Evolutionary conservation across 2,329 filamentous ascomycete species (phyloP), one percentile per base, ranked within the genome.

Genomic region (Ascochyta koolunga): DNA sequence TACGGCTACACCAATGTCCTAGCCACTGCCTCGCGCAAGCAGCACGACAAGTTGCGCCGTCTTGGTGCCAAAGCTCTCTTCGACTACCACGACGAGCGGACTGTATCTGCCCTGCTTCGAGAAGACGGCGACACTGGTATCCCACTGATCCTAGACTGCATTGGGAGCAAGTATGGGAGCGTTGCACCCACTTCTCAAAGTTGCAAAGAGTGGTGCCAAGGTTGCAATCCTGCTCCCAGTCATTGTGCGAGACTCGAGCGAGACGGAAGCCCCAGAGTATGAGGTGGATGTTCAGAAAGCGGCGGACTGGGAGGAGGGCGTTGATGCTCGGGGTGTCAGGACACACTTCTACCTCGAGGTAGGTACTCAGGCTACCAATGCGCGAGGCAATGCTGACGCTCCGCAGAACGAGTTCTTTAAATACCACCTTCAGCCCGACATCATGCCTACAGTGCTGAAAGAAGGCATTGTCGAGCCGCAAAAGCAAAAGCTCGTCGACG

Each of bases 221-320:
- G 82, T 88, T 0, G 86, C 84, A 0, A 71, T 87, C 15, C 78
- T 88, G 71, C 69, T 89, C 5, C 86, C 86, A 0, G 79, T 87
- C 15, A 83, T 88, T 51, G 59, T 85, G 38, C 77, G 71, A 37
- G 81, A 86, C 56, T 79, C 84, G 0, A 79, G 74, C 0, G 75
- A 78, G 4, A 74, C 73, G 0, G 71, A 78, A 16, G 73, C 69
- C 53, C 84, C 85, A 0, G 76, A 80, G 56, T 87, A 85, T 50
- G 76, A 76, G 31, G 83, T 85, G 81, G 81, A 85, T 43, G 79
- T 79, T 1, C 39, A 59, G n/a, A 71, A 70, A 7, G 74, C 69
- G 10, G 75, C 78, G 6, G 60, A 76, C 29, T 87, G 84, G 84
- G 74, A 73, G 3, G 75, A 82, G 3, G 84, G 82, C 0, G 83